Evolutionary conservation across 1,284 basidiomycete species (phyloP), one percentile per base, ranked within the genome.

Genomic region (Marasmius sp.): DNA sequence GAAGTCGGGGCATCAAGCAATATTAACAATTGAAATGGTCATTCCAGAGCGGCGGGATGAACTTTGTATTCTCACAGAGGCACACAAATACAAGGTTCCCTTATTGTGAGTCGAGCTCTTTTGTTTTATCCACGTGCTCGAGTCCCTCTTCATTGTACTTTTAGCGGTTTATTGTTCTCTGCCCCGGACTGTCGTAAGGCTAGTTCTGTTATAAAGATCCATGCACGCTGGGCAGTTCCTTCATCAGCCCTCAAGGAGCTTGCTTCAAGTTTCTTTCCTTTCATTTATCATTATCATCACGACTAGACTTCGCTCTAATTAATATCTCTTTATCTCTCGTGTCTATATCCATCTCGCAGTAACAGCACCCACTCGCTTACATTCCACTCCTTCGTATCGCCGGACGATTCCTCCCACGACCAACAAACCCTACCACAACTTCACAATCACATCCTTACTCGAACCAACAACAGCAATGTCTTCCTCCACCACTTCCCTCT

Each of bases 401-500:
- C 81, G 88, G 85, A 80, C 88, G 88, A 90, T 85, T 72, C 69
- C 67, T 59, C 47, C 66, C 27, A 54, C 52, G 52, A 54, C 20
- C 34, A 52, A 52, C 27, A 52, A 14, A 14, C 37, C 38, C 33
- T 7, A 37, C 33, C 16, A 12, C 11, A 38, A 34, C 52, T 51
- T 36, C 34, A 16, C 33, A 54, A 36, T 54, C 33, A 14, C 52
- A 1, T 9, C 4, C 18, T 14, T 4, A 37, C 10, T 38, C 12
- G 10, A 18, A 20, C 22, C 10, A 10, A 36, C 20, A 16, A 10
- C 52, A 54, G 12, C 36, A 80, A 75, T 83, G 71, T 74, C 79
- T 69, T 75, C 81, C 65, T 71, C 79, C 69, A 80, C 81, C 65
- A 74, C 80, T 67, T 82, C 77, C 68, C 85, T 91, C 75, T 79